Base-by-base conservation (phyloP, 1,139 yeast genomes). In the Nakaseomyces delphensis region DNA sequence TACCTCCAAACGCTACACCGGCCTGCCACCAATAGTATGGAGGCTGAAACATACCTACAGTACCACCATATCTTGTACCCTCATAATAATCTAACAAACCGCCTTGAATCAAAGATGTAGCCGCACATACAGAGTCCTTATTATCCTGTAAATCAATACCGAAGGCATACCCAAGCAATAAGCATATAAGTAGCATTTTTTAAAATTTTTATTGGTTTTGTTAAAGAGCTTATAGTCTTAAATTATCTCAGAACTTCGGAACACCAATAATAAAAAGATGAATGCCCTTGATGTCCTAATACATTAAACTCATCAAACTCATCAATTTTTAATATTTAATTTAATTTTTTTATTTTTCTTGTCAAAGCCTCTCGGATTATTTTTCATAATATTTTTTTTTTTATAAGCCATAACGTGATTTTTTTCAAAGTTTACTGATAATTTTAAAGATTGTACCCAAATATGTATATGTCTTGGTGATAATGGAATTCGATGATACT, bases 21-120 rank as follows among this genome's bases (percentile, higher is more conserved):
- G 83, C 80, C 53, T 77, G 74, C 84, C 84, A 78, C 84, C 84
- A 78, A 63, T 77, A 78, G 63, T 78, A 76, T 1, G 83, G 83
- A 8, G 68, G 46, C 6, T 68, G 61, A 49, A 78, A 76, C 76
- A 73, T 70, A 4, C 84, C 84, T 2, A 76, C 73, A 5, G 73
- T 65, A 38, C 83, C 83, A 37, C 83, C 83, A 43, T 65, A 60
- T 32, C 61, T 55, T 10, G 55, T 51, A 24, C 83, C 83, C 46
- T 66, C 71, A 53, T 77, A 77, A 57, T 78, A 78, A 58, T 78
- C 77, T 62, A 76, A 57, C 51, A 73, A 68, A 52, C 84, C 84
- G 4, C 63, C 58, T 7, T 66, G 70, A 2, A 77, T 64, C 5
- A 56, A 44, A 4, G 68, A 56, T 1, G 79, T 77, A 1, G 80